Conservation (phyloP, 208 protist species). For the Leptomonas seymouri region DNA sequence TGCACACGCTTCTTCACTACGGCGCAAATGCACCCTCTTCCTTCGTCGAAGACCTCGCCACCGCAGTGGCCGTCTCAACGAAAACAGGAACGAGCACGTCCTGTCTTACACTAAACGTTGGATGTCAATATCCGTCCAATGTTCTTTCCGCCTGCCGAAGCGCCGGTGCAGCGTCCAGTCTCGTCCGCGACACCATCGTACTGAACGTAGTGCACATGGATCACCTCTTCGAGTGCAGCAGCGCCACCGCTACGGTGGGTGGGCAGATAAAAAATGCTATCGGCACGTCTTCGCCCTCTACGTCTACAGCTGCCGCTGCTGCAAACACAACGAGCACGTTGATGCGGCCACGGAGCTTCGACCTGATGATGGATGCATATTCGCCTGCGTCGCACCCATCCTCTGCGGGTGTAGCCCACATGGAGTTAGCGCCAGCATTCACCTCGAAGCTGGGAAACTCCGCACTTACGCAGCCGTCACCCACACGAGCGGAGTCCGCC, state of each 20-base stretch:
- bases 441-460: background rate
- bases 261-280: background rate
- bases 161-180: background rate
- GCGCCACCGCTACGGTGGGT: background rate
- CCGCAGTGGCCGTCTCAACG: background rate
- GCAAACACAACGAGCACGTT: constrained; percentile 11
- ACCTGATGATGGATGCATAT: constrained; percentile 1
- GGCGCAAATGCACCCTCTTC: background rate
- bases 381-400: constrained; percentile 8
- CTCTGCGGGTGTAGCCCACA: constrained; percentile 5
- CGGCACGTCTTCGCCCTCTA: background rate
- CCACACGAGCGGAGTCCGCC: background rate
- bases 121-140: constrained; percentile 15
- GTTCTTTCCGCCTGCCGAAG: constrained; percentile 20
- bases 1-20: constrained; percentile 1
- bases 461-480: background rate
- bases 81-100: background rate
- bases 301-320: background rate
- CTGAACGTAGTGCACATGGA: constrained; percentile 35
- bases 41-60: background rate
- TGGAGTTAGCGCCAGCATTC: constrained; percentile 6
- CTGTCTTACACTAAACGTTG: constrained; percentile 25
- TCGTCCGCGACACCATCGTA: constrained; percentile 29
- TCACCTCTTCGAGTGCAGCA: constrained; percentile 21
- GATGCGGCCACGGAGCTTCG: constrained; percentile 16